phyloP scores from a whole-genome alignment of 768 basidiomycete species.

The Kwoniella heveanensis region DNA sequence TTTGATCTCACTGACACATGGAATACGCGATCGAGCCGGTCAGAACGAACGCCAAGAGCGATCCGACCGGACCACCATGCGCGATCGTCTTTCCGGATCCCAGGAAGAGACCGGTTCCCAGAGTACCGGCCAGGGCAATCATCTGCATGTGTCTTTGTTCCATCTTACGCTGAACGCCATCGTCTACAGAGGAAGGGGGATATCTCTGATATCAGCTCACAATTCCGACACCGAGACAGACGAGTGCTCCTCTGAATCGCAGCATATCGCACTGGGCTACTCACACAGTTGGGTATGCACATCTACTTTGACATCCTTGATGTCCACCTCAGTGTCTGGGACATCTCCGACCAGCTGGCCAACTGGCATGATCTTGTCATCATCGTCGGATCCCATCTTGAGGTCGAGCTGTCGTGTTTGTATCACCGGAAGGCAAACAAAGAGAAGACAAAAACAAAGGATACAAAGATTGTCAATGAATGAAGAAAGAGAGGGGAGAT shows the following conservation, averaged over 20 bases:
- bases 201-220: neutral
- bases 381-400: neutral
- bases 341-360: neutral
- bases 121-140: slow-evolving; percentile 36
- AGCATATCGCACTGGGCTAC: too few relatives aligned
- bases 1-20: slow-evolving; percentile 34
- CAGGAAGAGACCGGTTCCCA: slow-evolving; percentile 32
- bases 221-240: too few relatives aligned
- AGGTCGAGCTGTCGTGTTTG: too few relatives aligned
- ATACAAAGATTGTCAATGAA: too few relatives aligned
- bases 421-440: too few relatives aligned
- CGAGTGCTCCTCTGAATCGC: too few relatives aligned
- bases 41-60: slow-evolving; percentile 29
- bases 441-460: too few relatives aligned
- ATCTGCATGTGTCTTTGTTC: slow-evolving; percentile 44
- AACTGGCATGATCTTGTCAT: slow-evolving; percentile 19
- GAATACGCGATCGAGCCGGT: slow-evolving; percentile 33
- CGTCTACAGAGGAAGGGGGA: slow-evolving; percentile 43
- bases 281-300: slow-evolving; percentile 38
- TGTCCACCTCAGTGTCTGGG: slow-evolving; percentile 1
- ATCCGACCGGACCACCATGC: slow-evolving; percentile 37
- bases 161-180: slow-evolving; percentile 68
- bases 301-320: slow-evolving; percentile 31
- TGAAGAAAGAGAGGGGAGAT: too few relatives aligned
- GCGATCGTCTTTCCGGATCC: slow-evolving; percentile 37